Evolutionary conservation across 169 alveolate genomes (phyloP), one percentile per base, ranked within the genome.

Genomic region (Eimeria sp.): DNA sequence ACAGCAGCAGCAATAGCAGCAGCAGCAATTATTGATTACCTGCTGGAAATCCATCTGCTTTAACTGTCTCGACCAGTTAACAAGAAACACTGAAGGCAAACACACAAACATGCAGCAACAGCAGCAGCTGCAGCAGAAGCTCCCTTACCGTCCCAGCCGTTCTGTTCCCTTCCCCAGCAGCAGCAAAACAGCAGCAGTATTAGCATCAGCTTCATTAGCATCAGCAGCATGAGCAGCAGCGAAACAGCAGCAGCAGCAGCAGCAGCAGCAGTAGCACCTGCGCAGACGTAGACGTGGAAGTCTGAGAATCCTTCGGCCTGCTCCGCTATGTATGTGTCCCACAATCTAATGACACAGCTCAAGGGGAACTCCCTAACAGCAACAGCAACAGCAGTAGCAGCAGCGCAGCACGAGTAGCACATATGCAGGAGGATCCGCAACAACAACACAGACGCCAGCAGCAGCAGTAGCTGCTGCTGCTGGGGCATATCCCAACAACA

Each of bases 311-410:
- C 98, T 75, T 98, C 97, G 92, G 96, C 95, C 25, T 97, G 97
- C 96, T 98, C 99, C 65, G 99, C 98, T 54, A 98, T 98, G 95
- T 98, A 98, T 10, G 99, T 98, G 72, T 98, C 99, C 98, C 99
- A 98, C 25, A 98, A 98, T 49, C 99, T 96, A 16, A 98, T 97
- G 30, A 98, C 97, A 76, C 98, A 97, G 4, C 95, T 92, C n/a
- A 97, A 76, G 25, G 98, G 97, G 57, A 97, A 96, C 94, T 97
- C 97, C 65, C 97, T 82, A 84, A 97, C 2, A 25, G 10, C 54
- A 86, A 76, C 80, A 86, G 78, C 80, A 61, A 63, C 54, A 61
- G 51, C 45, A 27, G 40, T 1, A 43, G 63, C 47, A n/a, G 40
- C n/a, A 58, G 73, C 47, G 49, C 45, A 89, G 72, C 40, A 34